These are phyloP conservation scores for Alternaria sp. DNA, from an alignment of 2,329 filamentous ascomycete species.

Conservation along the genomic window DNA sequence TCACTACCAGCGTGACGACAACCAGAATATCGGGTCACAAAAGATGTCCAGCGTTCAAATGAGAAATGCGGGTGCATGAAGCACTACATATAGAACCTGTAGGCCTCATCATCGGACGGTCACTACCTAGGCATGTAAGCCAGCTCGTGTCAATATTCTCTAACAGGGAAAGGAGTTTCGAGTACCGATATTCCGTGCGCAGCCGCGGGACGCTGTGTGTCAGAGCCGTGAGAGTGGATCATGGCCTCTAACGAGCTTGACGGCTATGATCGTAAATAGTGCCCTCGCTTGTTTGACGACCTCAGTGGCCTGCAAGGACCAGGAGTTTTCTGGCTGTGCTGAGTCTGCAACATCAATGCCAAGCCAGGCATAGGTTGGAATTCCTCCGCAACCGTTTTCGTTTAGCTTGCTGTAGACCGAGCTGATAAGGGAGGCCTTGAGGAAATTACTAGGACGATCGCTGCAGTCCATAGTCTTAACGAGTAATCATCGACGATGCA, in stretches of 20 bases:
- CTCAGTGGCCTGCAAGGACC: slow-evolving; percentile 23
- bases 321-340: slow-evolving; percentile 15
- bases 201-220: slow-evolving; percentile 29
- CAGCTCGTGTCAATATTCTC: slow-evolving; percentile 22
- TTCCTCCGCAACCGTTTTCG: slow-evolving; percentile 23
- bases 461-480: background rate
- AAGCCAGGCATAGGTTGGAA: slow-evolving; percentile 14
- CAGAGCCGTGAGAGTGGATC: slow-evolving; percentile 27
- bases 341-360: slow-evolving; percentile 11
- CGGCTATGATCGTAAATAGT: slow-evolving; percentile 14
- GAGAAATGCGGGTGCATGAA: slow-evolving; percentile 17
- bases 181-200: slow-evolving; percentile 33
- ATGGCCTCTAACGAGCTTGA: slow-evolving; percentile 24
- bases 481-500: slow-evolving; percentile 5
- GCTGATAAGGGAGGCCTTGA: slow-evolving; percentile 3
- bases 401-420: slow-evolving; percentile 15
- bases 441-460: slow-evolving; percentile 3
- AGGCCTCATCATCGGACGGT: slow-evolving; percentile 26
- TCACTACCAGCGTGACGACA: slow-evolving; percentile 15
- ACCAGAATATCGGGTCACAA: slow-evolving; percentile 17
- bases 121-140: slow-evolving; percentile 25
- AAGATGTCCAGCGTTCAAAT: slow-evolving; percentile 21
- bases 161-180: slow-evolving; percentile 29
- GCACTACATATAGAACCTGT: slow-evolving; percentile 43
- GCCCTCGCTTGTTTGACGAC: slow-evolving; percentile 20